phyloP scores from a whole-genome alignment of 345 rosid species.

The Brassica rapa region DNA sequence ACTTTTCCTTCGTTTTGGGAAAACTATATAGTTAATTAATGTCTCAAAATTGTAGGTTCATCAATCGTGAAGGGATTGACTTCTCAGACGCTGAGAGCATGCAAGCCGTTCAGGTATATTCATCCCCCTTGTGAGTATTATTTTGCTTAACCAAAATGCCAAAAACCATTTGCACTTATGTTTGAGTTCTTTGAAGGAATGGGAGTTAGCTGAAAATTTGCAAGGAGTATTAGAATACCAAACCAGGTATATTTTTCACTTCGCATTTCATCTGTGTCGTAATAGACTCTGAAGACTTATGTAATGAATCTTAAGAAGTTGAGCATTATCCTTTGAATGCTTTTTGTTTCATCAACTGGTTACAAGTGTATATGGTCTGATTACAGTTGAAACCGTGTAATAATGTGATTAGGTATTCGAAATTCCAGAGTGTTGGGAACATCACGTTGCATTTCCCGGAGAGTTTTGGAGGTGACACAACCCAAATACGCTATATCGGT shows the following conservation, averaged over 20 bases:
- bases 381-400: neutral
- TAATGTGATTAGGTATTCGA: conserved; percentile 61
- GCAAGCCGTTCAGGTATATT: conserved; percentile 87
- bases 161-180: neutral
- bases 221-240: conserved; percentile 86
- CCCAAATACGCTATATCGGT: conserved; percentile 83
- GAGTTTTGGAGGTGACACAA: conserved; percentile 78
- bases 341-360: conserved; percentile 7
- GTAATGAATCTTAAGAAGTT: neutral
- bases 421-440: conserved; percentile 83
- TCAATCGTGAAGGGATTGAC: conserved; percentile 88
- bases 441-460: conserved; percentile 98
- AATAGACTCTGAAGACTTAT: neutral
- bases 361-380: conserved; percentile 5
- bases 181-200: conserved; percentile 53
- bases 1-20: neutral
- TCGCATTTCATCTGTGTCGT: neutral
- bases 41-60: conserved; percentile 53
- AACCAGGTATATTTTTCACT: conserved; percentile 60
- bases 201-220: conserved; percentile 89
- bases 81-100: conserved; percentile 91
- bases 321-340: neutral
- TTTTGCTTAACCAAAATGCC: conserved; percentile 11
- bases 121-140: conserved; percentile 17
- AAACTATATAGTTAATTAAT: neutral